Conservation (phyloP, 2,329 filamentous ascomycete species). For the Orbilia javanica region DNA sequence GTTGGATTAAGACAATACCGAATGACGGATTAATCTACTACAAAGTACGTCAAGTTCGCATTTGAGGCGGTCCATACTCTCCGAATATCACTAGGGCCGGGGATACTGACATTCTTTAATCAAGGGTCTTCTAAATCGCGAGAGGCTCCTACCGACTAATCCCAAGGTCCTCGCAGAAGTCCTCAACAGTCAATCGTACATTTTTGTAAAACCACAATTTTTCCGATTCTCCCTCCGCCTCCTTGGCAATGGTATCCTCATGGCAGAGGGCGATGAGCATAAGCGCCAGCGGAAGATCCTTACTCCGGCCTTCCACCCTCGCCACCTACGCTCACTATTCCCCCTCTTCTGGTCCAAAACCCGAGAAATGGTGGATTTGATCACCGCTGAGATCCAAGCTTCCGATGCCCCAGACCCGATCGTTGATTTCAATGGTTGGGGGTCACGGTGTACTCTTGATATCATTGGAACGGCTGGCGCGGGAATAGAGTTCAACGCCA, state of each 20-base stretch:
- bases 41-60: slow-evolving; percentile 63
- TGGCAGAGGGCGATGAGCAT: slow-evolving; percentile 89
- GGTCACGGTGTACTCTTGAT: slow-evolving; percentile 77
- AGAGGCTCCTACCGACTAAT: slow-evolving; percentile 73
- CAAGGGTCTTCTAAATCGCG: slow-evolving; percentile 72
- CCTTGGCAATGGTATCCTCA: slow-evolving; percentile 77
- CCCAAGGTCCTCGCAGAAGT: slow-evolving; percentile 78
- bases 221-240: slow-evolving; percentile 73
- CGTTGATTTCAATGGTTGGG: slow-evolving; percentile 74
- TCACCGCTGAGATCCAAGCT: slow-evolving; percentile 69
- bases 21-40: slow-evolving; percentile 79
- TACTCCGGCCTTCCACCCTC: slow-evolving; percentile 85
- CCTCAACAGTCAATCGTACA: slow-evolving; percentile 76
- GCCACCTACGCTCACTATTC: slow-evolving; percentile 83
- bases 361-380: slow-evolving; percentile 74
- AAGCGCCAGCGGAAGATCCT: slow-evolving; percentile 81
- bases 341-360: slow-evolving; percentile 86
- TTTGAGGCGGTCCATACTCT: no score
- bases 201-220: slow-evolving; percentile 74
- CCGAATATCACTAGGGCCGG: background rate
- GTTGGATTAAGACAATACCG: slow-evolving; percentile 72
- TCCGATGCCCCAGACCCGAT: slow-evolving; percentile 66
- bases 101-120: background rate
- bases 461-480: slow-evolving; percentile 81
- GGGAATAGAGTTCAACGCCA: slow-evolving; percentile 76